Base-by-base conservation (phyloP, 441 rosid genomes). In the Corymbia citriodora region DNA sequence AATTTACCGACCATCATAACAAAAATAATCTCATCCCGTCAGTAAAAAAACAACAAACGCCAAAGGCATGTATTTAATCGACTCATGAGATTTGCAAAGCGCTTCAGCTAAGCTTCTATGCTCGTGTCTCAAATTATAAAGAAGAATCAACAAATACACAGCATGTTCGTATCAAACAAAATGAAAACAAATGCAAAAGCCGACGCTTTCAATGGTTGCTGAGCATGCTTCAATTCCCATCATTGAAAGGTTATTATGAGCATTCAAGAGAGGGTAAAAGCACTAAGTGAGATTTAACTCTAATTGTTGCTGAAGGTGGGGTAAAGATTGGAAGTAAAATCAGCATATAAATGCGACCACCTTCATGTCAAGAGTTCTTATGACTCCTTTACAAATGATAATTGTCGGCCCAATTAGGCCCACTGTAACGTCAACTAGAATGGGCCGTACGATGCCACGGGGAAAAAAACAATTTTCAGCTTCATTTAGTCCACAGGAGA, bases 401-500 rank as follows among this genome's bases (percentile, higher is more conserved):
- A 17, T 17, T 68, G 79, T 74, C 7, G 18, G 85, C 52, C 85
- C 18, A 3, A 23, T 23, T 79, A 40, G 45, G 49, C 27, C 25
- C 27, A 3, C 10, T 10, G 25, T 17, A 70, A 70, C 9, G 14
- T 33, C 81, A 33, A 70, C 2, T 5, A 8, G 48, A 31, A 63
- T 29, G 18, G 33, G 70, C 33, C 70, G 2, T 17, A 68, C 12
- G 4, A n/a, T 21, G n/a, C 9, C 29, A 13, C 11, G 1, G 1
- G 1, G 0, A 5, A 10, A 23, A 5, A 72, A 33, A 40, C 27
- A 6, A 11, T 21, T 40, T 11, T 40, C 0, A 1, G 49, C 49
- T 74, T 23, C 0, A 2, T 17, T 9, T 31, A 23, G 17, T 68
- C 31, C 1, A 1, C 1, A 2, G 6, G 12, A 79, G 40, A 40